Percentiles rank a stretch among this genome's conserved stretches.
Conservation (phyloP, 345 rosid species). For the Moricandia arvensis region DNA sequence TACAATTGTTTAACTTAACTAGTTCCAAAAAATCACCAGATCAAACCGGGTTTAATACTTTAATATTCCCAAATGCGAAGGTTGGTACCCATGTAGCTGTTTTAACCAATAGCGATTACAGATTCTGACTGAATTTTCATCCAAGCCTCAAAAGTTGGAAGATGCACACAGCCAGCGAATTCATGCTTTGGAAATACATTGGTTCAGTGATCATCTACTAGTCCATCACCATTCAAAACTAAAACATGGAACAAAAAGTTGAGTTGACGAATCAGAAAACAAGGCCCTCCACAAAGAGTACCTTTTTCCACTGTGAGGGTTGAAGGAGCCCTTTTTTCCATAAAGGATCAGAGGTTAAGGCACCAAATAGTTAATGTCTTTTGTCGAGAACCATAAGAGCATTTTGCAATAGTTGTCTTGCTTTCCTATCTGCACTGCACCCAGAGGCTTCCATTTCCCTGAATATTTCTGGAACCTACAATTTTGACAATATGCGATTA, state of each 20-base stretch:
- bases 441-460: slow-evolving; percentile 67
- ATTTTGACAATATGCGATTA: not conserved
- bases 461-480: slow-evolving; percentile 61
- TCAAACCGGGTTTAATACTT: not conserved
- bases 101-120: not conserved
- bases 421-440: slow-evolving; percentile 65
- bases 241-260: not conserved
- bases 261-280: not conserved
- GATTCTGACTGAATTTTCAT: not conserved
- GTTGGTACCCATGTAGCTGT: not conserved
- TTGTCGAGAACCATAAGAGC: slow-evolving; percentile 51
- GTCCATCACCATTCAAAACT: not conserved
- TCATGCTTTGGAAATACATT: not conserved
- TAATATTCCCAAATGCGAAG: not conserved
- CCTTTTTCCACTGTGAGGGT: not conserved
- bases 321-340: not conserved
- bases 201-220: not conserved
- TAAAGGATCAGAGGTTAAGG: not conserved
- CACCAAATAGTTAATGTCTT: slow-evolving; percentile 31
- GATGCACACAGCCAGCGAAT: not conserved
- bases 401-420: slow-evolving; percentile 53
- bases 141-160: not conserved
- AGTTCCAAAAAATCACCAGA: not conserved
- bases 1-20: not conserved
- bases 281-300: not conserved